A percentile compares a stretch with the other conserved stretches of the same genome.
phyloP scores from a whole-genome alignment of 2,329 filamentous ascomycete species.

The Penicillium sp. region DNA sequence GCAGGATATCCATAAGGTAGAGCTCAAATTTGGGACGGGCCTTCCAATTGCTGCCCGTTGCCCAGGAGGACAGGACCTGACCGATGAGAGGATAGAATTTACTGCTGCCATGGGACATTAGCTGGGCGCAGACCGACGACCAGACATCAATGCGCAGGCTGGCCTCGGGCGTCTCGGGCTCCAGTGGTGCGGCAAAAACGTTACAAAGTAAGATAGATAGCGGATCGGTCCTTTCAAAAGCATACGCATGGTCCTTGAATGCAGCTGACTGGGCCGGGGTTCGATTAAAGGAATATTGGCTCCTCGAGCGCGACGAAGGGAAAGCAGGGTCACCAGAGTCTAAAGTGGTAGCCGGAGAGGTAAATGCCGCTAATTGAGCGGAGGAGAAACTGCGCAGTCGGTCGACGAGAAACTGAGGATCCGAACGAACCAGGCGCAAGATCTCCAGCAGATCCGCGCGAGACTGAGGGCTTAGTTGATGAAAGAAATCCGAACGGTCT shows the following conservation, averaged over 20 bases:
- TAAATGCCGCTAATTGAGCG: slow-evolving; percentile 72
- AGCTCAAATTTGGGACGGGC: slow-evolving; percentile 86
- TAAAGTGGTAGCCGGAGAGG: slow-evolving; percentile 73
- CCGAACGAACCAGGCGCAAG: slow-evolving; percentile 76
- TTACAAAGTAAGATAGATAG: slow-evolving; percentile 82
- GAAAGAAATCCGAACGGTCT: slow-evolving; percentile 39
- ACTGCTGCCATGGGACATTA: slow-evolving; percentile 74
- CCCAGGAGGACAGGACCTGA: slow-evolving; percentile 83
- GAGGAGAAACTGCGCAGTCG: slow-evolving; percentile 73
- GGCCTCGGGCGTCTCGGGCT: slow-evolving; percentile 78
- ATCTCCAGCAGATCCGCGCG: slow-evolving; percentile 76
- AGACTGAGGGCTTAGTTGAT: slow-evolving; percentile 72
- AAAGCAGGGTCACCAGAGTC: slow-evolving; percentile 82
- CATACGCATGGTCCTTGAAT: slow-evolving; percentile 78
- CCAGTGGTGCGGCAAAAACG: slow-evolving; percentile 82
- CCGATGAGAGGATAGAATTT: slow-evolving; percentile 78
- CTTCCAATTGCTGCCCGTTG: slow-evolving; percentile 82
- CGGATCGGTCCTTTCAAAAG: slow-evolving; percentile 85
- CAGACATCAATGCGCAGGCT: slow-evolving; percentile 77
- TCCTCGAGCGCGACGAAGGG: slow-evolving; percentile 56
- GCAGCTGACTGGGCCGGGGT: slow-evolving; percentile 49
- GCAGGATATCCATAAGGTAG: slow-evolving; percentile 90
- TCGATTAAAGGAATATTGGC: slow-evolving; percentile 21
- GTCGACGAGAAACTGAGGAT: slow-evolving; percentile 82
- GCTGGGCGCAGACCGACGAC: slow-evolving; percentile 79